Evolutionary conservation across 208 protist genomes (phyloP), one percentile per base, ranked within the genome.

Genomic region (Tetramitus jugosus): DNA sequence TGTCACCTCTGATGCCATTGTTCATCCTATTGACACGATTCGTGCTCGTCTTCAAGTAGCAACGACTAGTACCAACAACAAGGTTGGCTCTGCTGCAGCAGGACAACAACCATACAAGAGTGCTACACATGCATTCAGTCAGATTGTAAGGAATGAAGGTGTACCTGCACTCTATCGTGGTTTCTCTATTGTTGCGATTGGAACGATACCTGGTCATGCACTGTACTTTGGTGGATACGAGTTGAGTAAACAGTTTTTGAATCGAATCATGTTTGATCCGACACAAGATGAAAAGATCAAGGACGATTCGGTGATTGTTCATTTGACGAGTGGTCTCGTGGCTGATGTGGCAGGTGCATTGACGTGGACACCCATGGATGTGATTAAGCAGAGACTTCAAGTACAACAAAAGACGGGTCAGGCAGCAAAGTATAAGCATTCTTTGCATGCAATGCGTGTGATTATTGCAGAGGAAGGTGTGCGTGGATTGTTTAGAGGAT

Each of bases 171-270:
- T 82, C 3, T 80, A 81, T 79, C 77, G 78, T 53, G 77, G 74
- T 40, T 78, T 81, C 20, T 39, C 52, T 62, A 33, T 53, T 56
- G 72, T 82, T 10, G 53, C 35, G 20, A 72, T 78, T 31, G 76
- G 76, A 35, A 88, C 85, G 1, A 79, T 87, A n/a, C 85, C 85
- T 20, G 85, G 82, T 35, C 85, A 88, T 69, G 85, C 85, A 10
- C 39, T 87, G 35, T 88, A 88, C 52, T 88, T 88, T 81, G 65
- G 46, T 62, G 79, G 84, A n/a, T 88, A 88, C 64, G 85, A 88
- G 72, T 53, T 71, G 2, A 61, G 71, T 46, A 87, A 87, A 79
- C 53, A 76, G 17, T 49, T 68, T 29, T 40, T 87, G 6, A 56
- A 60, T 67, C 37, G 3, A 13, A 46, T 23, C 43, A 53, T n/a